phyloP scores from a whole-genome alignment of 75 land plant species.

The Picea sitchensis region DNA sequence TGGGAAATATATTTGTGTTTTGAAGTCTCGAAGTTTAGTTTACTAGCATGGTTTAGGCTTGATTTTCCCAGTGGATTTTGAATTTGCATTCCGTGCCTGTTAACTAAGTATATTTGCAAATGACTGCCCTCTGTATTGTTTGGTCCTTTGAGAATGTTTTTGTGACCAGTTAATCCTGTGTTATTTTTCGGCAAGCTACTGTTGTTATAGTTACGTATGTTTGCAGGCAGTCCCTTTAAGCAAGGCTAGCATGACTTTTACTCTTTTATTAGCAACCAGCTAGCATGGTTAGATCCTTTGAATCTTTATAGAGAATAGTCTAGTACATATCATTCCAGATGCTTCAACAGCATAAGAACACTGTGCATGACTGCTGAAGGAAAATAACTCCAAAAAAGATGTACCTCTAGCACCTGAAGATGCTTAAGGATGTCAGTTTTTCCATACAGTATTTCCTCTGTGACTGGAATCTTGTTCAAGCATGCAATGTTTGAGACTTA shows the following conservation, averaged over 20 bases:
- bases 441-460: background rate
- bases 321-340: background rate
- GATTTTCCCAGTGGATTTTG: background rate
- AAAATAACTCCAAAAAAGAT: background rate
- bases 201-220: background rate
- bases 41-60: background rate
- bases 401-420: background rate
- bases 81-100: background rate
- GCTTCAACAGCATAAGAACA: conserved; percentile 1
- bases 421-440: background rate
- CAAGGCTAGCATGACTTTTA: background rate
- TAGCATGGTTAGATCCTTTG: background rate
- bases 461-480: background rate
- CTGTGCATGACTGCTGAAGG: background rate
- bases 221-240: background rate
- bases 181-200: background rate
- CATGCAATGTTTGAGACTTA: background rate
- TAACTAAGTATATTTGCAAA: background rate
- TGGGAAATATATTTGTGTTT: background rate
- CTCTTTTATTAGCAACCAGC: conserved; percentile 3
- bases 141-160: no score
- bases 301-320: background rate
- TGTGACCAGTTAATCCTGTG: no score
- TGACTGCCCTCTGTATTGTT: background rate
- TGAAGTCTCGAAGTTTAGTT: background rate